Evolutionary conservation across 2,329 filamentous ascomycete genomes (phyloP).

Genomic region (Colletotrichum sp.): DNA sequence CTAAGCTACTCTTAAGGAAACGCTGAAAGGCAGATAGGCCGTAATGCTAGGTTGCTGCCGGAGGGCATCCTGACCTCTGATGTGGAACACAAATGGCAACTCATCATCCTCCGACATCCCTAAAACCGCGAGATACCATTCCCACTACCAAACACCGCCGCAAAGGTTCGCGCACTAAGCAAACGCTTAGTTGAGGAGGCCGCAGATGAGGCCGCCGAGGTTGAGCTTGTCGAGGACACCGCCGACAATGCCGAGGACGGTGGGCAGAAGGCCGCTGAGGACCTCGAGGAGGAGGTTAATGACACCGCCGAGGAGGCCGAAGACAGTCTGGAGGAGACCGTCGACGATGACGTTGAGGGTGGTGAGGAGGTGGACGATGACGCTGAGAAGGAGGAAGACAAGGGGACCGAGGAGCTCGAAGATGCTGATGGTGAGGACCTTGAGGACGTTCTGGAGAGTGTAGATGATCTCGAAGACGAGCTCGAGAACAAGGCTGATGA

Average conservation of each 20-base stretch:
- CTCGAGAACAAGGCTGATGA: conserved; percentile 1
- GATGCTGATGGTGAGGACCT: conserved; percentile 10
- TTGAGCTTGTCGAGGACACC: conserved; percentile 8
- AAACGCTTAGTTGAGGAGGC: not conserved
- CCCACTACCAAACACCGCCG: not conserved
- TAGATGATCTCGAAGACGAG: conserved; percentile 10
- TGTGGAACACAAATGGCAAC: not conserved
- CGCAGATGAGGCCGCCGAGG: conserved; percentile 8
- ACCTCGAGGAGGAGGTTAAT: conserved; percentile 2
- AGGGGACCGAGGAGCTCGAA: conserved; percentile 16
- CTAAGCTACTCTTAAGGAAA: not conserved
- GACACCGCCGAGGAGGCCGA: conserved; percentile 1
- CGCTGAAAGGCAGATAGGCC: not conserved
- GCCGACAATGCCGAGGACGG: not conserved
- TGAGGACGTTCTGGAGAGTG: conserved; percentile 6
- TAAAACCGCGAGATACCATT: not conserved
- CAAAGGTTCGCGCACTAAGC: not conserved
- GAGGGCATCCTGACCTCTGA: not conserved
- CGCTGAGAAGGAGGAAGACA: conserved; percentile 7
- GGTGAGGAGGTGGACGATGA: conserved; percentile 5
- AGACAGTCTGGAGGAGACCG: conserved; percentile 2
- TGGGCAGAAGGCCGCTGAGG: conserved; percentile 14
- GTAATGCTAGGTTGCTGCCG: not conserved
- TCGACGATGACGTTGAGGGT: conserved; percentile 10
- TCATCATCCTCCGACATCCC: not conserved